These are phyloP conservation scores for Phycomyces blakesleeanus DNA, from an alignment of 192 early-diverging fungal genomes.

Conservation along the genomic window DNA sequence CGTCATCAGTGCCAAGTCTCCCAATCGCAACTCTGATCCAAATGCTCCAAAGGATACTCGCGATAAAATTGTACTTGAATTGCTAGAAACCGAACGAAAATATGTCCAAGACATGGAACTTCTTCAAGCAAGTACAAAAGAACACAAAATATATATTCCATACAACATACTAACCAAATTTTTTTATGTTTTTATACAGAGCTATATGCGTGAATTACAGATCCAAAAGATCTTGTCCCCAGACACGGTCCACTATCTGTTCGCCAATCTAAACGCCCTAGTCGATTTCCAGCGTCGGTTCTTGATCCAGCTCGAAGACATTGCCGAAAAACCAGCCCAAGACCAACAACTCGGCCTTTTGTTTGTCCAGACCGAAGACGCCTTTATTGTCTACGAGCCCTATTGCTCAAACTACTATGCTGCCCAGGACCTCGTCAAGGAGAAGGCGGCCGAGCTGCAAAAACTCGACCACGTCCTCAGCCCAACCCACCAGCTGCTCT, in stretches of 20 bases:
- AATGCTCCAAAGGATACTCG: constrained; percentile 81
- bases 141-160: no score
- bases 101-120: constrained; percentile 88
- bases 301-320: constrained; percentile 83
- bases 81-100: constrained; percentile 90
- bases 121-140: constrained; percentile 59
- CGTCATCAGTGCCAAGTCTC: constrained; percentile 33
- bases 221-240: constrained; percentile 70
- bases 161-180: no score
- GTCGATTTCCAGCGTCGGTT: constrained; percentile 96
- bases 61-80: constrained; percentile 79
- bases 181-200: no score
- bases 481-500: constrained; percentile 82
- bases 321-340: constrained; percentile 58
- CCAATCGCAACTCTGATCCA: constrained; percentile 47
- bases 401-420: constrained; percentile 90
- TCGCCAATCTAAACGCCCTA: constrained; percentile 90
- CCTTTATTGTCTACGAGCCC: constrained; percentile 83
- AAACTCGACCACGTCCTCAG: constrained; percentile 67
- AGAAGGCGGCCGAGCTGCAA: constrained; percentile 62
- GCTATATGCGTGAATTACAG: constrained; percentile 68
- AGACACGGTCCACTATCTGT: constrained; percentile 78
- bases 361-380: constrained; percentile 78
- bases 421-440: constrained; percentile 66
- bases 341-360: constrained; percentile 89